Base-by-base conservation (phyloP, 2,329 filamentous ascomycete species). In the Ophiostoma tasmaniense region DNA sequence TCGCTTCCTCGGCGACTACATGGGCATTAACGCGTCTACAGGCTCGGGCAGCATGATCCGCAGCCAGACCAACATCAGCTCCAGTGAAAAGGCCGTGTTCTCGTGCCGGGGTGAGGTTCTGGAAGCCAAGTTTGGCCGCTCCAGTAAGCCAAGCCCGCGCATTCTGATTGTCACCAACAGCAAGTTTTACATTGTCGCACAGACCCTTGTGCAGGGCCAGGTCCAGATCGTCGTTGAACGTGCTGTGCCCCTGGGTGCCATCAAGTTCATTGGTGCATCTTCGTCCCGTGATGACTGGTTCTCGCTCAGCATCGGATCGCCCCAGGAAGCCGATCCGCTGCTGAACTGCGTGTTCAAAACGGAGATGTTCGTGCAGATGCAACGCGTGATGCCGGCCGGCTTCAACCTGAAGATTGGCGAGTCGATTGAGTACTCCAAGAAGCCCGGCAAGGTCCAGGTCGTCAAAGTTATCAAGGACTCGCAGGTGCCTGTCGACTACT, bases 271-370 rank as follows among this genome's bases (percentile, higher is more conserved):
- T 73, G 88, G 92, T 74, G 83, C 87, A 5, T 97, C 94, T 2
- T 92, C 86, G 20, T 81, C 91, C 71, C 92, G 91, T 72, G 95
- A 99, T 74, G 95, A 99, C 79, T 99, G 95, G 95, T 97, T 99
- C 78, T 92, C 94, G 1, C 83, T 99, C 45, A 92, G 93, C 2
- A 85, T 96, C 62, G 92, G 91, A n/a, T 93, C 93, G 39, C 89
- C 89, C 10, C 92, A 96, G 76, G 94, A 98, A 77, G 85, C 95
- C 0, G 95, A 99, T 78, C 93, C 95, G n/a, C 83, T 99, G 28
- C 79, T 99, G 75, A 96, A 89, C 80, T 99, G 95, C 76, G 82
- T 97, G 25, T 88, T 99, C 79, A 99, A 99, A 82, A 99, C 95
- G 0, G 95, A 99, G 76, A 89, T 99, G 79, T 96, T 98, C 76